Conservation (phyloP, 805 yeast genomes). For the Metschnikowia picachoensis region DNA sequence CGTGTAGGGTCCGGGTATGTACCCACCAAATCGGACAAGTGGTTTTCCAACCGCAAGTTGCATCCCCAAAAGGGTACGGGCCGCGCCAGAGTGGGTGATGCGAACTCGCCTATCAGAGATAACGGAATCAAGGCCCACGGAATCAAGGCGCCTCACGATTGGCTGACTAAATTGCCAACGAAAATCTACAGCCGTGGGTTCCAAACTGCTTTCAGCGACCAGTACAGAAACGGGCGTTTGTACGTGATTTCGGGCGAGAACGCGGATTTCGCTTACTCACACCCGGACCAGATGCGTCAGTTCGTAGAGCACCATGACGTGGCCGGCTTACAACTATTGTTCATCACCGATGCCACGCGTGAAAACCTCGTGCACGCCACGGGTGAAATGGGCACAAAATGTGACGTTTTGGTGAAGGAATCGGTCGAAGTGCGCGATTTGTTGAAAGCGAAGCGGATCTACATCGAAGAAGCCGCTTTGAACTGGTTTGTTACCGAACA, state of each 20-base stretch:
- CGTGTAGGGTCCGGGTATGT: conserved; percentile 89
- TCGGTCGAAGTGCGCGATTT: conserved; percentile 80
- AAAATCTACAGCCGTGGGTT: conserved; percentile 74
- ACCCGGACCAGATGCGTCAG: conserved; percentile 46
- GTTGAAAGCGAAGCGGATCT: conserved; percentile 71
- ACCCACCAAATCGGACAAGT: conserved; percentile 81
- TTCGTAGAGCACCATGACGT: conserved; percentile 49
- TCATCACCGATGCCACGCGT: conserved; percentile 60
- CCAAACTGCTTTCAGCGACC: conserved; percentile 77
- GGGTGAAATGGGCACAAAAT: conserved; percentile 46
- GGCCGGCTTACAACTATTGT: conserved; percentile 53
- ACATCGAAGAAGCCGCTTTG: conserved; percentile 69
- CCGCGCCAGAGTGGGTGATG: conserved; percentile 93
- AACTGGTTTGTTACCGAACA: conserved; percentile 48
- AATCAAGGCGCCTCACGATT: conserved; percentile 85
- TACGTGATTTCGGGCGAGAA: conserved; percentile 58
- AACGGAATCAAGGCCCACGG: conserved; percentile 90
- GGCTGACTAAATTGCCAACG: conserved; percentile 70
- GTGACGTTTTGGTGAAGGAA: conserved; percentile 68
- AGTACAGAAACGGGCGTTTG: conserved; percentile 71
- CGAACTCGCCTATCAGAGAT: conserved; percentile 86
- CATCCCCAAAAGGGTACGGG: conserved; percentile 93
- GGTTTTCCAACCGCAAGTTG: conserved; percentile 78
- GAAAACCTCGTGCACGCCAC: conserved; percentile 60
- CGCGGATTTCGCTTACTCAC: conserved; percentile 38